Evolutionary conservation across 257 asterid genomes (phyloP).

Genomic region (Nicotiana benthamiana): DNA sequence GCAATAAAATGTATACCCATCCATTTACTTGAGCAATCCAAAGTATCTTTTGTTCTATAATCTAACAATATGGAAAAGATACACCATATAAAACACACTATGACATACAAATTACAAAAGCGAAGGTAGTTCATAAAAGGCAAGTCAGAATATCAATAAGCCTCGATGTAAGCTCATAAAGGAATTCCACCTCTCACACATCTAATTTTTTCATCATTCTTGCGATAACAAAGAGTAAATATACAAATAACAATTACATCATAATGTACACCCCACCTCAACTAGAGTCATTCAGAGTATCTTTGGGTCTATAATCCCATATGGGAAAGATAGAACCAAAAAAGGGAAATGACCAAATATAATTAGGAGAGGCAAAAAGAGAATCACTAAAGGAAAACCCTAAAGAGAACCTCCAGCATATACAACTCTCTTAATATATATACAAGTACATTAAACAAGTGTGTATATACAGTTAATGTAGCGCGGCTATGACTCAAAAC

Average conservation of each 20-base stretch:
- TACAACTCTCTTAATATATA: not conserved
- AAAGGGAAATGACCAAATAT: not conserved
- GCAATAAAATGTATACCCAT: not conserved
- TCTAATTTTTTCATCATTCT: not conserved
- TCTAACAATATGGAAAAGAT: no score
- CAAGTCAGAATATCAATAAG: constrained; percentile 22
- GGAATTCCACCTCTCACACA: no score
- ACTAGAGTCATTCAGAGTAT: not conserved
- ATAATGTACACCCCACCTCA: no score
- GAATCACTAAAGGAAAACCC: not conserved
- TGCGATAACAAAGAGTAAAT: not conserved
- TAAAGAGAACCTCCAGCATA: not conserved
- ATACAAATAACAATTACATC: not conserved
- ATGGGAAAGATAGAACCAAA: not conserved
- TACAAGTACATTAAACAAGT: not conserved
- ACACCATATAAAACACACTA: no score
- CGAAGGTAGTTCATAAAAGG: not conserved
- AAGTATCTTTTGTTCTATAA: not conserved
- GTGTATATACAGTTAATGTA: not conserved
- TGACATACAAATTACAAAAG: no score
- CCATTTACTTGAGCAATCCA: not conserved
- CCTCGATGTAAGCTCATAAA: not conserved
- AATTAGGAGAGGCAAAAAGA: not conserved
- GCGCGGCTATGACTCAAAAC: constrained; percentile 81
- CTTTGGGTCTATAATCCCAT: not conserved